Conservation (phyloP, 257 asterid species). For the Plantago ovata region DNA sequence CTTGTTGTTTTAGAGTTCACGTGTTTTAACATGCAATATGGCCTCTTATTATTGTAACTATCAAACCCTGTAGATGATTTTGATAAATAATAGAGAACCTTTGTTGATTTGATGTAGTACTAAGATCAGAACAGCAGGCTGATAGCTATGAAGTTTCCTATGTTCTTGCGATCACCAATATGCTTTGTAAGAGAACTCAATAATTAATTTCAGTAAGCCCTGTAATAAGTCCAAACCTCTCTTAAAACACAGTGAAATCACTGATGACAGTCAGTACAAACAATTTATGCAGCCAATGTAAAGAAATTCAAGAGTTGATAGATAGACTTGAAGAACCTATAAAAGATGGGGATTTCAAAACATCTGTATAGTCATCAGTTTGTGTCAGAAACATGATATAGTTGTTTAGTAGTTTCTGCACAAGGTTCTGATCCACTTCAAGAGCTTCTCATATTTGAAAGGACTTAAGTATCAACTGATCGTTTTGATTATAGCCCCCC, state of each 20-base stretch:
- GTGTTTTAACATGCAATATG: too few species aligned
- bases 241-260: slow-evolving; percentile 1
- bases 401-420: slow-evolving; percentile 23
- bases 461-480: slow-evolving; percentile 10
- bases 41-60: too few species aligned
- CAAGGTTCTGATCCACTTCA: slow-evolving; percentile 32
- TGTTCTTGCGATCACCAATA: slow-evolving; percentile 12
- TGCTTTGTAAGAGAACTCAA: too few species aligned
- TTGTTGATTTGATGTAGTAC: too few species aligned
- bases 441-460: slow-evolving; percentile 9
- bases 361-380: neutral
- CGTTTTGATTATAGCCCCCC: neutral
- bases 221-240: neutral
- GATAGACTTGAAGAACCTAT: neutral
- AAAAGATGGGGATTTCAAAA: neutral
- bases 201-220: too few species aligned
- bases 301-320: neutral
- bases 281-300: neutral
- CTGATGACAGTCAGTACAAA: neutral
- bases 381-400: slow-evolving; percentile 6
- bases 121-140: too few species aligned
- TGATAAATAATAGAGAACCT: too few species aligned
- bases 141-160: too few species aligned
- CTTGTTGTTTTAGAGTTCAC: too few species aligned
- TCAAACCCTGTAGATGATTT: too few species aligned